These are phyloP conservation scores for Gossypium gossypioides DNA, from an alignment of 441 rosid species.

Conservation along the genomic window DNA sequence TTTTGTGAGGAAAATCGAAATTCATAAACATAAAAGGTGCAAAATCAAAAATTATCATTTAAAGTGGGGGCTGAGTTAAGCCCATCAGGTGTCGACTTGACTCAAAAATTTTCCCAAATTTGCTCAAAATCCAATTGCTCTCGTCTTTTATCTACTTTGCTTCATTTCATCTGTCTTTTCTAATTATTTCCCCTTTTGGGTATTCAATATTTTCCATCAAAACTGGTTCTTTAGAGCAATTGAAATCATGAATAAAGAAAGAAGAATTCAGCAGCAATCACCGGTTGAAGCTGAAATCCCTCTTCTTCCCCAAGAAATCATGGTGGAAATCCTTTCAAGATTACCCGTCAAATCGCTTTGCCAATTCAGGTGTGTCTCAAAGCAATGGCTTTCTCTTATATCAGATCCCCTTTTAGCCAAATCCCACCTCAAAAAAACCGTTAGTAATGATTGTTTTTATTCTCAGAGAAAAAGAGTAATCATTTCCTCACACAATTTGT, in stretches of 20 bases:
- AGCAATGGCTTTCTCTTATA: conserved; percentile 23
- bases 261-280: neutral
- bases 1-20: neutral
- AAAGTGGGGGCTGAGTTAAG: neutral
- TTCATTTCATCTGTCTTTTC: neutral
- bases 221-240: neutral
- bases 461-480: conserved; percentile 25
- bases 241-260: neutral
- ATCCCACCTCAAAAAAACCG: conserved; percentile 19
- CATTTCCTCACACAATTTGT: conserved; percentile 31
- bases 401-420: conserved; percentile 27
- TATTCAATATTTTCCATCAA: neutral
- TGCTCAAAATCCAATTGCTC: neutral
- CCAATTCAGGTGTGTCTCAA: conserved; percentile 38
- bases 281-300: neutral
- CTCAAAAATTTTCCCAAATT: neutral
- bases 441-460: conserved; percentile 9
- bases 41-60: neutral
- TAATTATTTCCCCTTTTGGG: neutral
- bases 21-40: neutral
- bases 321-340: conserved; percentile 30
- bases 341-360: conserved; percentile 31
- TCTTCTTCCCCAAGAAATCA: conserved; percentile 32
- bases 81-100: neutral
- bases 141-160: neutral